phyloP scores from a whole-genome alignment of 495 filamentous ascomycete species.

The Ascobolus immersus region DNA sequence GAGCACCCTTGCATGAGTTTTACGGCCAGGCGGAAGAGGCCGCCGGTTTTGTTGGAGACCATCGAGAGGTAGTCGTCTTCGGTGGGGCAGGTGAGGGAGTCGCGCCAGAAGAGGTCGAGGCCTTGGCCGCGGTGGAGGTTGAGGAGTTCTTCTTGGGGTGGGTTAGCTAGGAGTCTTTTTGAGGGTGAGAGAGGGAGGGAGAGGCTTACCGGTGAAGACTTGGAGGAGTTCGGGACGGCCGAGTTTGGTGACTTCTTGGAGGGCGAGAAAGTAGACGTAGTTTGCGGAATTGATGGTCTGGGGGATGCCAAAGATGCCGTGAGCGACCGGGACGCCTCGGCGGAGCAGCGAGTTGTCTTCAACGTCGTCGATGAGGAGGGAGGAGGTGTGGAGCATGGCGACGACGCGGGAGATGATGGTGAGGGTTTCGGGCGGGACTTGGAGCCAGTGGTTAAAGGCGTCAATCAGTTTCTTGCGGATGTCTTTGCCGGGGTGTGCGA shows the following conservation, averaged over 20 bases:
- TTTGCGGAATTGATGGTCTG: constrained; percentile 96
- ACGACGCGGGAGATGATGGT: constrained; percentile 68
- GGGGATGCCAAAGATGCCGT: constrained; percentile 80
- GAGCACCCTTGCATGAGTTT: constrained; percentile 69
- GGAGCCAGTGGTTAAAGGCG: constrained; percentile 74
- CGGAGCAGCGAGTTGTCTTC: constrained; percentile 65
- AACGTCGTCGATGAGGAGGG: constrained; percentile 76
- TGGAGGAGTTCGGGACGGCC: constrained; percentile 40
- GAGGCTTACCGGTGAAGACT: constrained; percentile 33
- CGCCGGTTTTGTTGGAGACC: constrained; percentile 95
- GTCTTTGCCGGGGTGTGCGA: constrained; percentile 71
- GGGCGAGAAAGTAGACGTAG: constrained; percentile 81
- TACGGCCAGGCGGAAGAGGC: constrained; percentile 77
- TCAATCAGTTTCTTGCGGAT: constrained; percentile 62
- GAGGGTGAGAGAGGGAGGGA: neutral
- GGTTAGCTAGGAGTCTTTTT: neutral
- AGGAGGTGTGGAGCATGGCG: constrained; percentile 82
- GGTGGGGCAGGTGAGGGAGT: constrained; percentile 72
- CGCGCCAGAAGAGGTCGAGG: constrained; percentile 94
- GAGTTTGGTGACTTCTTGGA: constrained; percentile 57
- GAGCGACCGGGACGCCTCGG: constrained; percentile 72
- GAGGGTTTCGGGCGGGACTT: constrained; percentile 53
- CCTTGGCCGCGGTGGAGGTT: constrained; percentile 92
- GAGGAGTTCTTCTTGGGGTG: constrained; percentile 43
- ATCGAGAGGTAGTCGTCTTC: constrained; percentile 97